Evolutionary conservation across 441 rosid genomes (phyloP).

Genomic region (Capsella rubella): DNA sequence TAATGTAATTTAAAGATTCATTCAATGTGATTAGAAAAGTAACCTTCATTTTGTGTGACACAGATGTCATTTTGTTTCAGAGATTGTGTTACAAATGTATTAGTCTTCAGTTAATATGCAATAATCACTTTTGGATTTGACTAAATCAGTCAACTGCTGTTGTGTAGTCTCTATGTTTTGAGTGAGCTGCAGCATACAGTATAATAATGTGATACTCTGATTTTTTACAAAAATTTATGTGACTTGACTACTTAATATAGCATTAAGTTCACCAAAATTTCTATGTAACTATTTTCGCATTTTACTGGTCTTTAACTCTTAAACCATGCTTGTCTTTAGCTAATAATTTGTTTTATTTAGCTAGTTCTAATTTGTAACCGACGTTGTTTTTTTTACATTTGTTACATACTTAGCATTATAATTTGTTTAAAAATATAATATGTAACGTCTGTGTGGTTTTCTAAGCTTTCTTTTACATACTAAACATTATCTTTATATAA

Average conservation of each 20-base stretch:
- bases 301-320: neutral
- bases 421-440: neutral
- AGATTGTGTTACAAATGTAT: conserved; percentile 26
- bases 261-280: neutral
- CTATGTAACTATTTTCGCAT: neutral
- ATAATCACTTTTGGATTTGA: conserved; percentile 32
- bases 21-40: conserved; percentile 27
- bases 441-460: conserved; percentile 29
- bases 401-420: neutral
- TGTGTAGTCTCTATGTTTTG: neutral
- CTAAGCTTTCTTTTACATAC: neutral
- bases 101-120: neutral
- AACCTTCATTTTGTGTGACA: conserved; percentile 35
- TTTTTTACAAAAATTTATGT: neutral
- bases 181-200: neutral
- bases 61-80: conserved; percentile 35
- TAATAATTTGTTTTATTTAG: conserved; percentile 11
- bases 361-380: conserved; percentile 36
- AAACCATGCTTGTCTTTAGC: conserved; percentile 1
- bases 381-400: conserved; percentile 4
- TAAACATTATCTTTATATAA: neutral
- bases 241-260: neutral
- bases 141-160: conserved; percentile 27
- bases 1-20: conserved; percentile 18
- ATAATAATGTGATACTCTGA: neutral